A percentile compares a stretch with the other conserved stretches of the same genome.
Evolutionary conservation across 176 grass and related monocot species (phyloP).

Genomic region (Dactylis glomerata): DNA sequence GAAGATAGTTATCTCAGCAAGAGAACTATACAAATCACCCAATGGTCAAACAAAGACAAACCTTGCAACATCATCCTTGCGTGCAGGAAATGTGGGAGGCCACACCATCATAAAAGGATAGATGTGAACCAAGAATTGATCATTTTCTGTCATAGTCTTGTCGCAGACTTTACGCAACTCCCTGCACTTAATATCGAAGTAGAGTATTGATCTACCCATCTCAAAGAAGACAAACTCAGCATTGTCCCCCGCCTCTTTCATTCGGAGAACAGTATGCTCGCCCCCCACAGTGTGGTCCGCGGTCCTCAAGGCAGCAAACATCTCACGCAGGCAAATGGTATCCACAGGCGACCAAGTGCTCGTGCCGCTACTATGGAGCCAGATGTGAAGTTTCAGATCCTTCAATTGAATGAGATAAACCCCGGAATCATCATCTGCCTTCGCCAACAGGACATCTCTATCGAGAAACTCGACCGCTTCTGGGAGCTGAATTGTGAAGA

Average conservation of each 20-base stretch:
- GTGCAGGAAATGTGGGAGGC: background rate
- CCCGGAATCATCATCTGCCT: background rate
- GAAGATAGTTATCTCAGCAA: background rate
- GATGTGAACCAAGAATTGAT: background rate
- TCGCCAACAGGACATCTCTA: background rate
- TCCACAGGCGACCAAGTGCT: background rate
- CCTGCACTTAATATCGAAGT: background rate
- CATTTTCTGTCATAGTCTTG: background rate
- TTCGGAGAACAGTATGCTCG: background rate
- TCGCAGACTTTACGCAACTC: background rate
- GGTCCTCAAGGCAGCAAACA: background rate
- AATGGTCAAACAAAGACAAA: background rate
- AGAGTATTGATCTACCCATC: background rate
- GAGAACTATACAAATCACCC: background rate
- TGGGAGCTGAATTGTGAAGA: background rate
- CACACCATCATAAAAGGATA: background rate
- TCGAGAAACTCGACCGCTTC: background rate
- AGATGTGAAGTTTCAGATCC: background rate
- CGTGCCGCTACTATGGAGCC: background rate
- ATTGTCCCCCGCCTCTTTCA: background rate
- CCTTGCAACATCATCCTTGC: background rate
- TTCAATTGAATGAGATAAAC: background rate
- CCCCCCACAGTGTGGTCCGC: background rate
- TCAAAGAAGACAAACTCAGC: background rate
- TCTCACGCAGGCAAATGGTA: background rate